Evolutionary conservation across 805 yeast genomes (phyloP).

Genomic region (Lachancea quebecensis): DNA sequence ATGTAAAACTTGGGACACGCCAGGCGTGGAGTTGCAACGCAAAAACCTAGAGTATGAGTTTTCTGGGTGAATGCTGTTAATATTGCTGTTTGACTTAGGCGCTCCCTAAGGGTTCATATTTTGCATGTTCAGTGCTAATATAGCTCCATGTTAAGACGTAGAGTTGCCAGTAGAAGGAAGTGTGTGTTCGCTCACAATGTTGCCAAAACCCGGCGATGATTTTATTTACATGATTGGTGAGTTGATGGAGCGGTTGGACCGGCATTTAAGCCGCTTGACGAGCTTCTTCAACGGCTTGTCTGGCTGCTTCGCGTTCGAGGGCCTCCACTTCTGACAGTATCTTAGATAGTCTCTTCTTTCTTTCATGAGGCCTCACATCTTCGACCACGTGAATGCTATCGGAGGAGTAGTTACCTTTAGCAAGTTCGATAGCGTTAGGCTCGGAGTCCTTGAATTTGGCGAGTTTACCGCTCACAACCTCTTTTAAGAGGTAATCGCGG

Average conservation of each 20-base stretch:
- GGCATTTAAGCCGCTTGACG: slow-evolving; percentile 5
- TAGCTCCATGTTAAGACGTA: too few relatives aligned
- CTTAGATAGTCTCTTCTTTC: slow-evolving; percentile 39
- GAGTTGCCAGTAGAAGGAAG: too few relatives aligned
- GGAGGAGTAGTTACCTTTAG: slow-evolving; percentile 47
- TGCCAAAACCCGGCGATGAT: too few relatives aligned
- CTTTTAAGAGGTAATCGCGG: slow-evolving; percentile 22
- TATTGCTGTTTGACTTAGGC: too few relatives aligned
- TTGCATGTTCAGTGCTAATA: too few relatives aligned
- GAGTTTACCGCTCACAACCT: slow-evolving; percentile 29
- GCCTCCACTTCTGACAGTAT: slow-evolving; percentile 41
- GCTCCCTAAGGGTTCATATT: too few relatives aligned
- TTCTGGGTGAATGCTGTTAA: too few relatives aligned
- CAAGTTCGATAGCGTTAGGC: slow-evolving; percentile 68
- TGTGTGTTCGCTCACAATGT: too few relatives aligned
- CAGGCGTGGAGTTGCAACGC: too few relatives aligned
- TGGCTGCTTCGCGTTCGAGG: slow-evolving; percentile 23
- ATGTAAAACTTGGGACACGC: too few relatives aligned
- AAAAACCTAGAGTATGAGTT: too few relatives aligned
- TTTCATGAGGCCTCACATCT: slow-evolving; percentile 41
- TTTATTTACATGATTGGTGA: slow-evolving; percentile 4
- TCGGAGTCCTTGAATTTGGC: slow-evolving; percentile 50
- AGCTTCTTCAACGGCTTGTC: slow-evolving; percentile 21
- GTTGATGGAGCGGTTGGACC: neutral
- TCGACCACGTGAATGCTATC: slow-evolving; percentile 51